phyloP scores from a whole-genome alignment of 73 alveolate species.

The Urostyla sp. region DNA sequence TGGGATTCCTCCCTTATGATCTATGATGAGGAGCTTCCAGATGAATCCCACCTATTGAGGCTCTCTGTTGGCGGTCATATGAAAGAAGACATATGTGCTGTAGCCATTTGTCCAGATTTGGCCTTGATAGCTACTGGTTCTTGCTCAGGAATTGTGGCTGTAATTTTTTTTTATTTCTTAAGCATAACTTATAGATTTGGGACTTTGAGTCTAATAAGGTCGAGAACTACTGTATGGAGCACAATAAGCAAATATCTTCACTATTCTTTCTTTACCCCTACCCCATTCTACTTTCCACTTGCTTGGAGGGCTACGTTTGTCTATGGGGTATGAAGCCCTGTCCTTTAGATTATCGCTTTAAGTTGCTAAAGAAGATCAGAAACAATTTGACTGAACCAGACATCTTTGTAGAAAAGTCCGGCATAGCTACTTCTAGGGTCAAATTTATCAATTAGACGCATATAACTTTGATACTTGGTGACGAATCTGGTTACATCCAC shows the following conservation, averaged over 20 bases:
- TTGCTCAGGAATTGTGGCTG: constrained; percentile 80
- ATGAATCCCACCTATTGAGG: constrained; percentile 84
- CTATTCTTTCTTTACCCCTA: constrained; percentile 90
- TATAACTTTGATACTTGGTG: constrained; percentile 42
- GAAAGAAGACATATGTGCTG: constrained; percentile 88
- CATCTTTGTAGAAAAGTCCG: not conserved
- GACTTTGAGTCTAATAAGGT: constrained; percentile 95
- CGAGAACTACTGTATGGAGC: constrained; percentile 88
- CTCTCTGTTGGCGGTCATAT: constrained; percentile 91
- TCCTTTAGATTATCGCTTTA: constrained; percentile 42
- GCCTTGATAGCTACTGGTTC: constrained; percentile 96
- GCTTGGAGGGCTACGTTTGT: constrained; percentile 76
- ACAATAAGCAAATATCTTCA: constrained; percentile 72
- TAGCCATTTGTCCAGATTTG: constrained; percentile 80
- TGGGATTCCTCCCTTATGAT: constrained; percentile 89
- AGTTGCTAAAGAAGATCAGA: constrained; percentile 11
- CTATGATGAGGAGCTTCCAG: constrained; percentile 92
- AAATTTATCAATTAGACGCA: not conserved
- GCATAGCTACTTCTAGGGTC: constrained; percentile 1
- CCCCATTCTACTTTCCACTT: constrained; percentile 83
- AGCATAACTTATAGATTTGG: constrained; percentile 91
- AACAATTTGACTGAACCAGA: constrained; percentile 21
- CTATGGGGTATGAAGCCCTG: constrained; percentile 76
- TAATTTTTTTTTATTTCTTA: not conserved
- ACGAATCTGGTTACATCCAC: constrained; percentile 55